Evolutionary conservation across 2,329 filamentous ascomycete genomes (phyloP).

Genomic region (Stachybotrys elegans): DNA sequence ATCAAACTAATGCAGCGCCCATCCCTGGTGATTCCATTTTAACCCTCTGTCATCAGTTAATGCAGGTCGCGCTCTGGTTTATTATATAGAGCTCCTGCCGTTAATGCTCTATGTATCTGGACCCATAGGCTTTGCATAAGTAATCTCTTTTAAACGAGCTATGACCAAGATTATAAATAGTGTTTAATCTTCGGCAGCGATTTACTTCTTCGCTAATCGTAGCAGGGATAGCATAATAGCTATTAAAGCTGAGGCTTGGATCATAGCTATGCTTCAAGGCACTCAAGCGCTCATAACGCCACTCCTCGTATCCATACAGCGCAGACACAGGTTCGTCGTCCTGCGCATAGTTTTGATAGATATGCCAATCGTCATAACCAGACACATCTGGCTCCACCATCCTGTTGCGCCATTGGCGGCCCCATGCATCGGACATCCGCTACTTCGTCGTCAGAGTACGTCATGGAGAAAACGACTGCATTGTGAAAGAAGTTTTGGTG

Average conservation of each 20-base stretch:
- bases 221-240: constrained; percentile 8
- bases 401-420: constrained; percentile 10
- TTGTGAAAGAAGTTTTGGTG: constrained; percentile 14
- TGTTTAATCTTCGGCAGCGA: no score
- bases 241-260: constrained; percentile 36
- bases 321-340: constrained; percentile 35
- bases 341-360: constrained; percentile 47
- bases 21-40: no score
- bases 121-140: no score
- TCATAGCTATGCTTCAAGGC: constrained; percentile 45
- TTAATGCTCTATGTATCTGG: no score
- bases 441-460: constrained; percentile 15
- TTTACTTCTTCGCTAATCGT: no score
- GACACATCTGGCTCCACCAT: constrained; percentile 9
- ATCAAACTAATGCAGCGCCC: no score
- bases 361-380: constrained; percentile 8
- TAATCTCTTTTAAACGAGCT: no score
- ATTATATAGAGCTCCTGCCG: no score
- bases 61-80: no score
- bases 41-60: no score
- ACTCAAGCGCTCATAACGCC: constrained; percentile 40
- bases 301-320: constrained; percentile 44
- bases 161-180: no score
- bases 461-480: constrained; percentile 14
- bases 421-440: constrained; percentile 12